phyloP scores from a whole-genome alignment of 2,329 filamentous ascomycete species.

The Apiospora saccharicola region DNA sequence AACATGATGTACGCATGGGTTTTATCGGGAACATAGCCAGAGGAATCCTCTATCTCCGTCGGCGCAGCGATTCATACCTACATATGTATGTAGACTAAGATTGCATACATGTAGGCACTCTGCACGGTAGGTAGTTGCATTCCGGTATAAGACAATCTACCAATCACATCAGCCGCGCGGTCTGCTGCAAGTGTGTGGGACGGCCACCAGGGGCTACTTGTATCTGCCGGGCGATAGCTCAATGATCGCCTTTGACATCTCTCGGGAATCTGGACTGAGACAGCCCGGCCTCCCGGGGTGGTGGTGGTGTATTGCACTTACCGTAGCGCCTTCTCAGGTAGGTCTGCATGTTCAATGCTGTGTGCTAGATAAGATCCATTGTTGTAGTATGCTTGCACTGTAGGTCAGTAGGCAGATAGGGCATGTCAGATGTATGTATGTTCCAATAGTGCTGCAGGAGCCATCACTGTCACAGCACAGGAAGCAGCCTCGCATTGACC shows the following conservation, averaged over 20 bases:
- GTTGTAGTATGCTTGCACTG: background rate
- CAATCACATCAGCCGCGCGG: constrained; percentile 7
- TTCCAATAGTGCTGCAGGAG: constrained; percentile 1
- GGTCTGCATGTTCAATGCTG: background rate
- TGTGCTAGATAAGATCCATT: background rate
- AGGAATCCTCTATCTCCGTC: constrained; percentile 14
- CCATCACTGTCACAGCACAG: background rate
- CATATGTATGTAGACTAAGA: background rate
- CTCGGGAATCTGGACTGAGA: constrained; percentile 20
- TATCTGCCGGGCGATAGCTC: constrained; percentile 11
- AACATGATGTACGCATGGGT: constrained; percentile 14
- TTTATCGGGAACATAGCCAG: background rate
- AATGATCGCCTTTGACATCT: constrained; percentile 13
- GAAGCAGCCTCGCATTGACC: constrained; percentile 6
- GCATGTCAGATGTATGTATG: background rate
- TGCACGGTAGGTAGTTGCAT: background rate
- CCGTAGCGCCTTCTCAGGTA: background rate
- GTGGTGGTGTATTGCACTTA: background rate
- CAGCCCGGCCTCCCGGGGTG: constrained; percentile 13
- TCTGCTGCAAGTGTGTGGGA: background rate
- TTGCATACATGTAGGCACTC: background rate
- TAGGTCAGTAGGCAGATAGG: background rate
- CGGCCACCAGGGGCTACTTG: constrained; percentile 1
- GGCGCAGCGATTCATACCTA: background rate
- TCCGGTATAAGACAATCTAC: constrained; percentile 5